Conservation (phyloP, 2,329 filamentous ascomycete species). For the Fusarium bactridioides region DNA sequence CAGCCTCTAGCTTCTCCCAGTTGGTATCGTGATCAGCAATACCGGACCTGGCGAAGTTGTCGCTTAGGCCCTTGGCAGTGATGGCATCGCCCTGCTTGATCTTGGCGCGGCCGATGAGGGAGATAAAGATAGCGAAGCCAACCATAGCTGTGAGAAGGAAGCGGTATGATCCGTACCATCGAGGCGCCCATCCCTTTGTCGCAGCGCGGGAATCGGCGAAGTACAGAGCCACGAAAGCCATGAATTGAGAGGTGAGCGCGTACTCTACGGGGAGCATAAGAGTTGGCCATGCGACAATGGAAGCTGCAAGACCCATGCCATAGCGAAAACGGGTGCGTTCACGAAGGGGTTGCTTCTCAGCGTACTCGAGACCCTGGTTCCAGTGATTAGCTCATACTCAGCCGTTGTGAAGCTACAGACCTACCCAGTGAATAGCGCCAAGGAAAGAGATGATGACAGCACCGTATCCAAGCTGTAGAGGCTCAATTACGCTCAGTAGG, state of each 20-base stretch:
- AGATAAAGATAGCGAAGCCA: slow-evolving; percentile 81
- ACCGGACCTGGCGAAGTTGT: slow-evolving; percentile 49
- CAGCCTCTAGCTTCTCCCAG: slow-evolving; percentile 56
- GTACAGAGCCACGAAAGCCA: slow-evolving; percentile 85
- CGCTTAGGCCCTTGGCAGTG: slow-evolving; percentile 47
- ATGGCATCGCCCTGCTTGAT: slow-evolving; percentile 55
- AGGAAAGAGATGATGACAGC: slow-evolving; percentile 94
- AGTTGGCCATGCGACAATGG: slow-evolving; percentile 88
- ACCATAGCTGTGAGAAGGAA: slow-evolving; percentile 93
- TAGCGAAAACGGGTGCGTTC: slow-evolving; percentile 80
- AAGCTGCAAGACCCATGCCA: slow-evolving; percentile 80
- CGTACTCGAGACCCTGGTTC: slow-evolving; percentile 77
- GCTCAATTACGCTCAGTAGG: slow-evolving; percentile 79
- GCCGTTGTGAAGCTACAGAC: neutral
- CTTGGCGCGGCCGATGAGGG: slow-evolving; percentile 82
- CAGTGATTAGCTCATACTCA: neutral
- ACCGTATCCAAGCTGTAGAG: slow-evolving; percentile 89
- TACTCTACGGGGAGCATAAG: slow-evolving; percentile 84
- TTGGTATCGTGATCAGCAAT: slow-evolving; percentile 50
- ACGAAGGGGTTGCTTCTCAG: slow-evolving; percentile 67
- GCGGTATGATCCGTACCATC: slow-evolving; percentile 89
- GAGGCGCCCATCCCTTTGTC: slow-evolving; percentile 77
- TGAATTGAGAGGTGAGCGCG: slow-evolving; percentile 85
- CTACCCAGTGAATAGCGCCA: slow-evolving; percentile 86
- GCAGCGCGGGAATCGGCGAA: slow-evolving; percentile 81